phyloP scores from a whole-genome alignment of 225 moss, liverwort and hornwort species.

The Sphagnum tenellum region DNA sequence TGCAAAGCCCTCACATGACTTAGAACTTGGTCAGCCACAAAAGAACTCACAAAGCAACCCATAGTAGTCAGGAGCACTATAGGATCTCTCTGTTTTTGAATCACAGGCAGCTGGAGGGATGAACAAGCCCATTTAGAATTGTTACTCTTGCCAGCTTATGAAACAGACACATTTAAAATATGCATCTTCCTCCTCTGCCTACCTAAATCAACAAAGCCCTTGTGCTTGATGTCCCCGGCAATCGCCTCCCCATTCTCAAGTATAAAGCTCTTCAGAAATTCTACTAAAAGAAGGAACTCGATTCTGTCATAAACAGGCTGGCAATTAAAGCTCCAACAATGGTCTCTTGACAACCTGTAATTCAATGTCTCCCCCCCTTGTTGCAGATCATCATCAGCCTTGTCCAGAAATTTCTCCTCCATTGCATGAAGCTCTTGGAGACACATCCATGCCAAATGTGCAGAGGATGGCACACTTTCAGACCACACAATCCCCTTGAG shows the following conservation, averaged over 20 bases:
- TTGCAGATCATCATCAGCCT: background rate
- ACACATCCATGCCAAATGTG: constrained; percentile 93
- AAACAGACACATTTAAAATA: no score
- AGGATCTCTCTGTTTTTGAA: no score
- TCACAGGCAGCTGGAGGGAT: no score
- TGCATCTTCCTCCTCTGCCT: background rate
- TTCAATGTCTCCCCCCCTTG: constrained; percentile 8
- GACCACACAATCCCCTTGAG: constrained; percentile 81
- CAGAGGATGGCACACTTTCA: constrained; percentile 73
- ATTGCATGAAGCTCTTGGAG: constrained; percentile 73
- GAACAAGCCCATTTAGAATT: no score
- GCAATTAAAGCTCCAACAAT: constrained; percentile 40
- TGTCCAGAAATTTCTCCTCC: constrained; percentile 45
- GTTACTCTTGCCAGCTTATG: no score
- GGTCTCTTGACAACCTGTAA: constrained; percentile 14
- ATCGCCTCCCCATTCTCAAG: constrained; percentile 24
- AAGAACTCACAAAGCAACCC: no score
- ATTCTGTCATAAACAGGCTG: constrained; percentile 67
- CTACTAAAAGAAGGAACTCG: constrained; percentile 73
- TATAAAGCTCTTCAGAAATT: constrained; percentile 45
- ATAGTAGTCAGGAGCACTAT: no score
- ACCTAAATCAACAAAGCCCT: constrained; percentile 22
- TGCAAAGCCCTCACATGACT: no score
- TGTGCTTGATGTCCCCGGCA: constrained; percentile 4
- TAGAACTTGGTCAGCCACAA: no score